Evolutionary conservation across 1,139 yeast species (phyloP), one percentile per base, ranked within the genome.

Genomic region (Yamadazyma mexicana): DNA sequence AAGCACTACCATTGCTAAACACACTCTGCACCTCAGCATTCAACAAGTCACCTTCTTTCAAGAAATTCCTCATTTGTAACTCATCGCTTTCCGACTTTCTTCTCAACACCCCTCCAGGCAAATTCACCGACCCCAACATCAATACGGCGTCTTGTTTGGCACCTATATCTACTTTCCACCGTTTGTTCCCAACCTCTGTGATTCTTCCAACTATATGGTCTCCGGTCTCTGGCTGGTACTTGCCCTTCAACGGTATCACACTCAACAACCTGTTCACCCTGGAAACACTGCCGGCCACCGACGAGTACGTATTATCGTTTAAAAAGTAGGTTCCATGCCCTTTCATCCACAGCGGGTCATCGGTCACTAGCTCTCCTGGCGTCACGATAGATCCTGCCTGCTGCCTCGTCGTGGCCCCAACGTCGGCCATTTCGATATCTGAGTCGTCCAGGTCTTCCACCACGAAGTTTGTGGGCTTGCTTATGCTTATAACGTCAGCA

Each of bases 111-210:
- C 99, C 99, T 40, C 99, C 98, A 1, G 99, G 99, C 47, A 94
- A 72, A 61, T 94, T 94, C 17, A 94, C 97, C 1, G 96, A 87
- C 8, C 98, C 98, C 45, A 94, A 73, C 88, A 88, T 84, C 47
- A 94, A 68, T 0, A 87, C 81, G 0, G 97, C 98, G 58, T 89
- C 95, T 55, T 88, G 96, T 52, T 82, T 84, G 16, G 88, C 87
- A 12, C 98, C 98, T 52, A 94, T 88, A 54, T 92, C 97, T 15
- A 94, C 98, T 58, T 86, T 89, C 98, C 99, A 94, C 51, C 98
- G 72, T 58, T 86, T 87, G 51, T 85, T 84, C 0, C 95, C 96
- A 5, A 92, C 98, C 54, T 92, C 98, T 2, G 95, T 85, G 52
- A 94, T 85, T 48, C 98, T 70, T 0, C 99, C 99, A 27, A 94